Base-by-base conservation (phyloP, 352 stramenopile species). In the Phytophthora capsici region DNA sequence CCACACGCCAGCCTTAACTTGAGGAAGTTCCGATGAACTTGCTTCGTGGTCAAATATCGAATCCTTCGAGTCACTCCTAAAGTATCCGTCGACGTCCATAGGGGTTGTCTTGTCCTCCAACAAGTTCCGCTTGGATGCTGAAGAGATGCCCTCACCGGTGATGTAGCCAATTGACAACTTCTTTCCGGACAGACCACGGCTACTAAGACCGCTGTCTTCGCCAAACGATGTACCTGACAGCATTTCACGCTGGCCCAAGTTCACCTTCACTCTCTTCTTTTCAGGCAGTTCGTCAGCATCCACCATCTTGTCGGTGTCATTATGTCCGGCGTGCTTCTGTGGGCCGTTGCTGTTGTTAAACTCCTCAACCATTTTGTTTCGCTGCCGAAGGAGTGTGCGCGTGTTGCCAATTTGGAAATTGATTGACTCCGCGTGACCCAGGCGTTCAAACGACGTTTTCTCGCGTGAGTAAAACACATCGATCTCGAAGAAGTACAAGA, bases 391-490 rank as follows among this genome's bases (percentile, higher is more conserved):
- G n/a, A 96, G 54, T 19, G 88, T 94, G 14, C 88, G 79, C 14
- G 88, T 96, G 69, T 92, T 94, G 32, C 83, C 86, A 44, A 96
- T 96, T 58, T 94, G 83, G 59, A 96, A 96, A 48, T 82, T 88
- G 25, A 88, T 90, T 1, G 88, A 96, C 57, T 94, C 75, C 2
- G 63, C 71, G 46, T 90, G 81, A 10, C 83, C 84, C 17, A 93
- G 64, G 3, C 86, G 77, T 43, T 90, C 68, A 57, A 87, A 96
- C 1, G 41, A 70, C 23, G 47, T 68, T 48, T 88, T 86, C 43
- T 93, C 84, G 7, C 46, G 58, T 7, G 80, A 82, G 64, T 88
- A 85, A 60, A 93, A 93, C 38, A 96, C 78, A 32, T 93, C 88
- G 16, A 96, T 88, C 48, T 96, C 86, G 34, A 94, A 94, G 49